Evolutionary conservation across 164 flowering plant species (phyloP), one percentile per base, ranked within the genome.

Genomic region (Tetrastigma voinierianum): DNA sequence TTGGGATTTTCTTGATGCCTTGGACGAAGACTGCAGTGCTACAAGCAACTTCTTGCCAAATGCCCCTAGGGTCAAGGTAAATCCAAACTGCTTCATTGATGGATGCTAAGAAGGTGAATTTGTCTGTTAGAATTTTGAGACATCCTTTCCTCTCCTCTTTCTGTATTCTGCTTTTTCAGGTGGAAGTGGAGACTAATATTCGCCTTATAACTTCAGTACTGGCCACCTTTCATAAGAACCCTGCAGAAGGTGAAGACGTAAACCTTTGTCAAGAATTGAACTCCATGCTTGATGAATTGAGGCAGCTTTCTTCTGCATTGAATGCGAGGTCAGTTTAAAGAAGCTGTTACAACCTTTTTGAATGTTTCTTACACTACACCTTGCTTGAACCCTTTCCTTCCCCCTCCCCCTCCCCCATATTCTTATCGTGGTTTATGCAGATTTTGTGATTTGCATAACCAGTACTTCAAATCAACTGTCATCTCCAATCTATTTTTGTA

Each of bases 41-140:
- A 51, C 1, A 13, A 61, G 19, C 56, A 61, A 20, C 56, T 49
- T 56, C 7, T 4, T 53, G 15, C 17, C 56, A 18, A n/a, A 57
- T 16, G 19, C 51, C 40, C 44, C 53, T 4, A 55, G 16, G 32
- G 45, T 72, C 21, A 76, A 70, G 83, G 83, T 82, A 70, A 12
- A 25, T 44, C 8, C 16, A 9, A 15, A 10, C 16, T 18, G 8
- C 48, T 52, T 16, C 55, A 48, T 25, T 14, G 19, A 20, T 21
- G 9, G 4, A n/a, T 45, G 51, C 45, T 19, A 43, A 46, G n/a
- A 15, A 11, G 23, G 19, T 46, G 2, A 15, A 59, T 9, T 7
- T 44, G 40, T 18, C 18, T 14, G 4, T 21, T 61, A 1, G 15
- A 46, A 17, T 19, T 59, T 40, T 15, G 43, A 11, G 17, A 21